Percentiles rank a stretch among this genome's conserved stretches.
These are phyloP conservation scores for Fusarium compactum DNA, from an alignment of 2,329 filamentous ascomycete genomes.

Conservation along the genomic window DNA sequence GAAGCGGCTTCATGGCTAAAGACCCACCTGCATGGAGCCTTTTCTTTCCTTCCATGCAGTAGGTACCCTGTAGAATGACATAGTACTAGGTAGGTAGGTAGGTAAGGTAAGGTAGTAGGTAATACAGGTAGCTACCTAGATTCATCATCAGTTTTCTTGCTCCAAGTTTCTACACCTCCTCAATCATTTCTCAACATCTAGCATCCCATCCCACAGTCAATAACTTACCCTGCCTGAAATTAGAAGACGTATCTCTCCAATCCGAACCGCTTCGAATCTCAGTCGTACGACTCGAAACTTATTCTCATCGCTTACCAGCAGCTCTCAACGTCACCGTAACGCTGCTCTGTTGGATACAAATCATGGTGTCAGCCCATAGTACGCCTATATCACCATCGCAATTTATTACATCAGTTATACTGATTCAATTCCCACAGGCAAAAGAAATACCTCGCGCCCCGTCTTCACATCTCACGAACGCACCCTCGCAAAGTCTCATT, in stretches of 20 bases:
- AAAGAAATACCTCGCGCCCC: conserved; percentile 90
- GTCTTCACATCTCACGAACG: conserved; percentile 97
- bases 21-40: conserved; percentile 31
- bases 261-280: background rate
- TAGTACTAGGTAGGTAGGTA: background rate
- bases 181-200: background rate
- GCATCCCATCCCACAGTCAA: background rate
- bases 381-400: conserved; percentile 40
- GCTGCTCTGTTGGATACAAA: background rate
- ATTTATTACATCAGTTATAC: background rate
- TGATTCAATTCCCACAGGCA: conserved; percentile 61
- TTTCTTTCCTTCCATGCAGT: conserved; percentile 30
- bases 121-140: background rate
- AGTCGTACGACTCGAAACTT: background rate
- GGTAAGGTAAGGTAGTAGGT: no score
- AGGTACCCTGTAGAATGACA: background rate
- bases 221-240: background rate
- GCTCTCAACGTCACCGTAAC: conserved; percentile 18
- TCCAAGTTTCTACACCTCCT: background rate
- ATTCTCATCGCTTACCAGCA: background rate
- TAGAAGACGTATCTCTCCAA: background rate
- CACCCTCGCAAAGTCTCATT: conserved; percentile 81
- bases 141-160: background rate
- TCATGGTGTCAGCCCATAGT: conserved; percentile 59
- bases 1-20: conserved; percentile 22